phyloP scores from a whole-genome alignment of 345 rosid genomes.

The Populus davidiana region DNA sequence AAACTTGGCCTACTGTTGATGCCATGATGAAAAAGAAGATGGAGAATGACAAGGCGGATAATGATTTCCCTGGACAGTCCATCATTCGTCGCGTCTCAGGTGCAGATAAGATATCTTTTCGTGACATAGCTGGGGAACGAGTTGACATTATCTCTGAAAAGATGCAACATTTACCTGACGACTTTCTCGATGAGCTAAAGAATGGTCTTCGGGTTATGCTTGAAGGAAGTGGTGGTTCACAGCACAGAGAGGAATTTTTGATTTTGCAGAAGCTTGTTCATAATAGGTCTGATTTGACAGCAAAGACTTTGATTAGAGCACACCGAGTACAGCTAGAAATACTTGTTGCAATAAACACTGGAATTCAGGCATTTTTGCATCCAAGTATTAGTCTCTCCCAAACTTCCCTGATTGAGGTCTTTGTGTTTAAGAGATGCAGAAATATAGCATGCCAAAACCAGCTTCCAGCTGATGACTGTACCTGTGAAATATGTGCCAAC shows the following conservation, averaged over 20 bases:
- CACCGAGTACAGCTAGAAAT: slow-evolving; percentile 83
- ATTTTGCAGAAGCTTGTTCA: slow-evolving; percentile 77
- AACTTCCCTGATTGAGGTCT: slow-evolving; percentile 77
- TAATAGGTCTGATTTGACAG: slow-evolving; percentile 73
- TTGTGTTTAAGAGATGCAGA: slow-evolving; percentile 86
- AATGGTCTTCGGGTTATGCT: slow-evolving; percentile 66
- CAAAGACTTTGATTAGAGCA: slow-evolving; percentile 72
- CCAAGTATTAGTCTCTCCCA: slow-evolving; percentile 84
- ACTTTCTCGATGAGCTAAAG: slow-evolving; percentile 76
- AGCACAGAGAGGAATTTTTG: slow-evolving; percentile 73
- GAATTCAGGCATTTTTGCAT: slow-evolving; percentile 88
- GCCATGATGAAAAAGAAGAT: slow-evolving; percentile 55
- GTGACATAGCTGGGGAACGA: slow-evolving; percentile 83
- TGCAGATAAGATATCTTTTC: slow-evolving; percentile 71
- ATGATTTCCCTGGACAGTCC: slow-evolving; percentile 63
- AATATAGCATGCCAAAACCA: slow-evolving; percentile 84
- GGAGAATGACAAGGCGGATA: slow-evolving; percentile 65
- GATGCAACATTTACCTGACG: slow-evolving; percentile 71
- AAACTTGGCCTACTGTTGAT: slow-evolving; percentile 87
- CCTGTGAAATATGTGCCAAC: slow-evolving; percentile 71
- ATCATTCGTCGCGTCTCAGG: slow-evolving; percentile 59
- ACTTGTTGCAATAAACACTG: slow-evolving; percentile 84
- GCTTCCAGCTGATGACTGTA: slow-evolving; percentile 89
- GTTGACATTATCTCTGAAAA: slow-evolving; percentile 74
- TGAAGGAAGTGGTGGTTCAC: slow-evolving; percentile 81